phyloP scores from a whole-genome alignment of 2,329 filamentous ascomycete species.

The Nigrospora oryzae region DNA sequence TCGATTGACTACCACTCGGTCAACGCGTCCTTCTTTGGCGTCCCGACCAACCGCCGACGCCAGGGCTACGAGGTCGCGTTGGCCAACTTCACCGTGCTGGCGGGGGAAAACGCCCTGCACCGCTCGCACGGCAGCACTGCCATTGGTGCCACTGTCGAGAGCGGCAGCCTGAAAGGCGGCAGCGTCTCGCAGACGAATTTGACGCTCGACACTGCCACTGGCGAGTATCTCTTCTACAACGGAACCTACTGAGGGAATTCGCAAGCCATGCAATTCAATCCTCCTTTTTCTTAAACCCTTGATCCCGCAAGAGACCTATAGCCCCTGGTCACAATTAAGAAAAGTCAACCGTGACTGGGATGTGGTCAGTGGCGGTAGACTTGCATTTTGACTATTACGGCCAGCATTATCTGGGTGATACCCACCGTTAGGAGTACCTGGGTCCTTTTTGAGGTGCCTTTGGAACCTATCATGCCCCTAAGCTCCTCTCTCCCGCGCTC shows the following conservation, averaged over 20 bases:
- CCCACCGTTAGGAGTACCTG: too few species aligned
- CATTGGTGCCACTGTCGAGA: constrained; percentile 22
- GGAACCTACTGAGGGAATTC: neutral
- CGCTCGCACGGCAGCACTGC: constrained; percentile 10
- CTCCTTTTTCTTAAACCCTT: too few species aligned
- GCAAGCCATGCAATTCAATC: too few species aligned
- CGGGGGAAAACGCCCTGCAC: constrained; percentile 42
- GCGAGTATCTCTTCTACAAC: constrained; percentile 12
- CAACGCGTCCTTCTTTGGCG: constrained; percentile 44
- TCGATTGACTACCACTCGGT: constrained; percentile 42
- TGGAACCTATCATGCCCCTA: too few species aligned
- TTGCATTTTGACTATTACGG: too few species aligned
- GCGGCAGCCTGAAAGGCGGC: constrained; percentile 37
- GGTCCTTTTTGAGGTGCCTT: too few species aligned
- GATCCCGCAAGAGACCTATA: too few species aligned
- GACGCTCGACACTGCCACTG: constrained; percentile 46
- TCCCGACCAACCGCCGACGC: constrained; percentile 39
- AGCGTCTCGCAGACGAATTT: constrained; percentile 29
- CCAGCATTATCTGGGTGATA: too few species aligned
- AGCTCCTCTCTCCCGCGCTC: too few species aligned
- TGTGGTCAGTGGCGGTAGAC: too few species aligned
- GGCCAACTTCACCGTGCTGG: constrained; percentile 54
- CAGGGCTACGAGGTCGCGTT: constrained; percentile 50
- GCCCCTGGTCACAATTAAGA: too few species aligned
- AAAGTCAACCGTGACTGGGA: too few species aligned